A percentile compares a stretch with the other conserved stretches of the same genome.
Evolutionary conservation across 345 rosid genomes (phyloP).

Genomic region (Citrus sp.): DNA sequence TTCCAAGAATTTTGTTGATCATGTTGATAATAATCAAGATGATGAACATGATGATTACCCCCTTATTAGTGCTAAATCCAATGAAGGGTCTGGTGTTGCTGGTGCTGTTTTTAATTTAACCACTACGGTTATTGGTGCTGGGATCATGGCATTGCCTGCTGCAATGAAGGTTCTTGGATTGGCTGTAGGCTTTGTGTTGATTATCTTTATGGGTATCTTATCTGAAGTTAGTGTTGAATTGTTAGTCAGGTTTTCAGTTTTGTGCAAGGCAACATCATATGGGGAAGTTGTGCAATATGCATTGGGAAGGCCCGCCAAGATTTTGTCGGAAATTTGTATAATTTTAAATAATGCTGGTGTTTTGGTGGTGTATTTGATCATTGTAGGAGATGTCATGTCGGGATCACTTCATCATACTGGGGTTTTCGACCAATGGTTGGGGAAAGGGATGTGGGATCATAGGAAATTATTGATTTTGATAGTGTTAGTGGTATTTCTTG

Average conservation of each 20-base stretch:
- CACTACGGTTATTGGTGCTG: slow-evolving; percentile 90
- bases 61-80: slow-evolving; percentile 24
- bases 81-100: slow-evolving; percentile 50
- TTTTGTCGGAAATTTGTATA: slow-evolving; percentile 83
- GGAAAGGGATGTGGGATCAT: slow-evolving; percentile 93
- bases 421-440: slow-evolving; percentile 91
- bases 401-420: slow-evolving; percentile 83
- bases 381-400: slow-evolving; percentile 93
- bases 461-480: slow-evolving; percentile 66
- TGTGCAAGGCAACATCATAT: slow-evolving; percentile 64
- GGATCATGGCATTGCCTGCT: slow-evolving; percentile 98
- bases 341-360: slow-evolving; percentile 92
- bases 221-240: slow-evolving; percentile 90
- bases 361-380: slow-evolving; percentile 85
- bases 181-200: slow-evolving; percentile 58
- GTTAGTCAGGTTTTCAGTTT: slow-evolving; percentile 64
- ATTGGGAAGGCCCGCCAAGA: slow-evolving; percentile 78
- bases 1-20: slow-evolving; percentile 19
- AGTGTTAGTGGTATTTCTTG: slow-evolving; percentile 69
- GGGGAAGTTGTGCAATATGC: slow-evolving; percentile 88
- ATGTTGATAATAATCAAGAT: slow-evolving; percentile 31
- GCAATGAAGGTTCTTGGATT: slow-evolving; percentile 92
- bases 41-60: slow-evolving; percentile 39
- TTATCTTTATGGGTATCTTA: slow-evolving; percentile 68
- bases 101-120: slow-evolving; percentile 96